Percentiles rank a stretch among this genome's conserved stretches.
phyloP scores from a whole-genome alignment of 192 early-diverging fungal species.

The Entomortierella parvispora region DNA sequence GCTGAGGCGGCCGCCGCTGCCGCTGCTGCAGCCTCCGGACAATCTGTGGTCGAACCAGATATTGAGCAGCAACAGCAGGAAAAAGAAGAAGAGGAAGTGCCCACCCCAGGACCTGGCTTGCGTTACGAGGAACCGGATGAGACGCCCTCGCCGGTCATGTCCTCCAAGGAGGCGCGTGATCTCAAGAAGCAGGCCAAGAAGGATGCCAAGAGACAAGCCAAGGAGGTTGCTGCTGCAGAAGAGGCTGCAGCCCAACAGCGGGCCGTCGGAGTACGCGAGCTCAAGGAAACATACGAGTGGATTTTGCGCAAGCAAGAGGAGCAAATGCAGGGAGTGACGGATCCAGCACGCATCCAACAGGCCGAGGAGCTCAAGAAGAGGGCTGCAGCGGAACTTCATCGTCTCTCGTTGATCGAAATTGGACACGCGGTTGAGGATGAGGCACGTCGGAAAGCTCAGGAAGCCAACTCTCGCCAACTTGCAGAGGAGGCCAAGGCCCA shows the following conservation, averaged over 20 bases:
- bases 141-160: slow-evolving; percentile 13
- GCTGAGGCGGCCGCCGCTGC: slow-evolving; percentile 29
- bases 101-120: not conserved
- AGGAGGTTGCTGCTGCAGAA: slow-evolving; percentile 42
- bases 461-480: not conserved
- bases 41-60: not conserved
- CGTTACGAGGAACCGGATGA: not conserved
- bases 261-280: slow-evolving; percentile 3
- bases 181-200: slow-evolving; percentile 47
- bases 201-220: slow-evolving; percentile 47
- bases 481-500: slow-evolving; percentile 39
- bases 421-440: too few species aligned
- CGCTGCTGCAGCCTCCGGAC: not conserved
- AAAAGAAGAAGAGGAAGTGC: not conserved
- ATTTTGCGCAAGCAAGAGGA: too few species aligned
- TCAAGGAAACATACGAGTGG: too few species aligned
- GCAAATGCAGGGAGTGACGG: too few species aligned
- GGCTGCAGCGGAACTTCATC: slow-evolving; percentile 15
- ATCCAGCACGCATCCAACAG: too few species aligned
- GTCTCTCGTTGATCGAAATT: too few species aligned
- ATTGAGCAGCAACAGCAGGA: not conserved
- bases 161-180: slow-evolving; percentile 32
- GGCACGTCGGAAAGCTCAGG: slow-evolving; percentile 17
- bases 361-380: slow-evolving; percentile 6
- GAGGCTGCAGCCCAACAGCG: slow-evolving; percentile 15